These are phyloP conservation scores for Daldinia bambusicola DNA, from an alignment of 495 filamentous ascomycete species.

Conservation along the genomic window DNA sequence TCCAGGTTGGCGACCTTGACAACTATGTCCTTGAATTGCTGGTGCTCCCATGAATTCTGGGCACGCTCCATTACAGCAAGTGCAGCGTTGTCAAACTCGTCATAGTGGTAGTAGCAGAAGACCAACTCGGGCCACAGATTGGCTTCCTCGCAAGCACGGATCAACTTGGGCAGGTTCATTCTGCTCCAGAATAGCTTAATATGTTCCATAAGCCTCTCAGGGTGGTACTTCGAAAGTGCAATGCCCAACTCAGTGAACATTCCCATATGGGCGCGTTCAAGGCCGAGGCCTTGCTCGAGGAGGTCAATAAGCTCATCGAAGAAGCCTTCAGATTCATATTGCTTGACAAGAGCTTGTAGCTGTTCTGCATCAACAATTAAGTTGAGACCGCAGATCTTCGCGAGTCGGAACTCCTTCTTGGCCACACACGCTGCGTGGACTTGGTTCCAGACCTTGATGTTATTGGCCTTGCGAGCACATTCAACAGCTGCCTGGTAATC, in stretches of 20 bases:
- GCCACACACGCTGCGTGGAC: conserved; percentile 96
- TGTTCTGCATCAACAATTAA: conserved; percentile 99
- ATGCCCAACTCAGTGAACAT: conserved; percentile 98
- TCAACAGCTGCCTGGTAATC: conserved; percentile 99
- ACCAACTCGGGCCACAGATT: conserved; percentile 98
- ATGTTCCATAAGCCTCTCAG: conserved; percentile 97
- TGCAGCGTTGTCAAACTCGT: conserved; percentile 98
- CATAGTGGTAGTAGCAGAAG: conserved; percentile 99
- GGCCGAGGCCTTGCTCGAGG: conserved; percentile 92
- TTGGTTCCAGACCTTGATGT: conserved; percentile 99
- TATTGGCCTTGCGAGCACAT: conserved; percentile 98
- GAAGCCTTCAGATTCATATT: conserved; percentile 97
- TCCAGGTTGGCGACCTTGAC: conserved; percentile 98
- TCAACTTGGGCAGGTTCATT: conserved; percentile 99
- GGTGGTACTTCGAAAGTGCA: conserved; percentile 95
- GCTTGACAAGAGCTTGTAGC: conserved; percentile 88
- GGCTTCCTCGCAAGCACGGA: conserved; percentile 92
- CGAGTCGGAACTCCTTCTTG: conserved; percentile 99
- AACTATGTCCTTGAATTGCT: conserved; percentile 99
- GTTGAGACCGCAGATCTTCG: conserved; percentile 99
- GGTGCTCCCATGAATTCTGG: conserved; percentile 98
- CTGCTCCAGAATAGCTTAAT: conserved; percentile 98
- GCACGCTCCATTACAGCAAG: conserved; percentile 99
- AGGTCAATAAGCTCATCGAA: conserved; percentile 97
- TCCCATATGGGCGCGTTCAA: conserved; percentile 83